These are phyloP conservation scores for Prunus davidiana DNA, from an alignment of 306 rosid species.

Conservation along the genomic window DNA sequence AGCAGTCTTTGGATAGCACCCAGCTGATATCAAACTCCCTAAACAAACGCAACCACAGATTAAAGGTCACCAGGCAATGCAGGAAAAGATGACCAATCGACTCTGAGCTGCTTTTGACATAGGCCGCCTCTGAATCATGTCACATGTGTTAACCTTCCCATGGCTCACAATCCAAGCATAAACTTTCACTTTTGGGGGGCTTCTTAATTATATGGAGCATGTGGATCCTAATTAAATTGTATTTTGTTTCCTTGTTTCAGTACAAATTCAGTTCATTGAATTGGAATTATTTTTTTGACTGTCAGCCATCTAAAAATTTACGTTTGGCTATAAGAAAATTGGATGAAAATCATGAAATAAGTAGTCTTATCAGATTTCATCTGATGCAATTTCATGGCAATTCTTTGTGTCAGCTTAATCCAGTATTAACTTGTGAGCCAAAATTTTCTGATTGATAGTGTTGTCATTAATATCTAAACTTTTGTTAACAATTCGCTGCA, in stretches of 20 bases:
- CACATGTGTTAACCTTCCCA: too few species aligned
- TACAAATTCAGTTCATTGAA: not conserved
- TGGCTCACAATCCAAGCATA: too few species aligned
- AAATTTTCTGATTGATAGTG: not conserved
- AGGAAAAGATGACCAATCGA: too few species aligned
- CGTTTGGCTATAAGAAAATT: not conserved
- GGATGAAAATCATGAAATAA: not conserved
- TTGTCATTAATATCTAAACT: not conserved
- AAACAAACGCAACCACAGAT: too few species aligned
- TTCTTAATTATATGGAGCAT: not conserved
- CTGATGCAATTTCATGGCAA: too few species aligned
- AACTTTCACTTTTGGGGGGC: too few species aligned
- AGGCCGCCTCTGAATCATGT: too few species aligned
- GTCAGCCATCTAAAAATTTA: not conserved
- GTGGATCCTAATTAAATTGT: not conserved
- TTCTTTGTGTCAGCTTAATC: not conserved
- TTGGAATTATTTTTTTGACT: not conserved
- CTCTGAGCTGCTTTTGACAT: too few species aligned
- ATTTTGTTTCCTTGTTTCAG: not conserved
- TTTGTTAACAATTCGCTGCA: slow-evolving; percentile 17
- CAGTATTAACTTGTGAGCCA: not conserved
- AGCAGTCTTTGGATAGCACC: too few species aligned
- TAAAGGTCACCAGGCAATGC: too few species aligned
- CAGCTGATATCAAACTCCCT: too few species aligned
- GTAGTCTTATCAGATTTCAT: not conserved